Base-by-base conservation (phyloP, 2,329 filamentous ascomycete genomes). In the Aspergillus piperis region DNA sequence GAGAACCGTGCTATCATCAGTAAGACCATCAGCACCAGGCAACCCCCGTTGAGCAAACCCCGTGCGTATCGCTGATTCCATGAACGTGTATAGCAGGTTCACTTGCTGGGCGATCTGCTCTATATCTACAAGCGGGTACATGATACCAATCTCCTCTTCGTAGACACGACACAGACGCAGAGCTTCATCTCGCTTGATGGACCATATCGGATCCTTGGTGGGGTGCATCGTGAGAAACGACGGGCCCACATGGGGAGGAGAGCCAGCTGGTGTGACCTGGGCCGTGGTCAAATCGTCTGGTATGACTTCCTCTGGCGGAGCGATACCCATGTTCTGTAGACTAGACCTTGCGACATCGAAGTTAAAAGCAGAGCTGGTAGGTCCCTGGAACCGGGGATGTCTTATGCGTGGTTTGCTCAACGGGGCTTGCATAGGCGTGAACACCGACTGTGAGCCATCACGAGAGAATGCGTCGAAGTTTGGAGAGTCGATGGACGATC, bases 81-180 rank as follows among this genome's bases (percentile, higher is more conserved):
- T 87, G 73, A 91, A 95, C 0, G 85, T 82, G 58, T 88, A 88
- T 1, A 96, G 79, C 61, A 83, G 82, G 63, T 85, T 87, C 6
- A 88, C 88, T 72, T 96, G 90, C 5, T 81, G 80, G 39, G 90
- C 87, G 41, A 96, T 80, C 44, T 83, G 83, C 44, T 90, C 85
- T 38, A 96, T 89, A 66, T 91, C 85, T 50, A 96, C 75, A 3
- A 96, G 85, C 0, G 94, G 94, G 73, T 96, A 96, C 91, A 96
- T 96, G 69, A 94, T 85, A 47, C 91, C 91, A 69, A 96, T 88
- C 73, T 97, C 93, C 68, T 97, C 92, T 66, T 96, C 90, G 71
- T 95, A 94, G 0, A 96, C 81, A 13, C 86, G 83, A 65, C 91
- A 91, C 13, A 97, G 78, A 1, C 91, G 86, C 19, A 94, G 75